A percentile compares a stretch with the other conserved stretches of the same genome.
phyloP scores from a whole-genome alignment of 2,329 filamentous ascomycete species.

The Fusarium newnesense region DNA sequence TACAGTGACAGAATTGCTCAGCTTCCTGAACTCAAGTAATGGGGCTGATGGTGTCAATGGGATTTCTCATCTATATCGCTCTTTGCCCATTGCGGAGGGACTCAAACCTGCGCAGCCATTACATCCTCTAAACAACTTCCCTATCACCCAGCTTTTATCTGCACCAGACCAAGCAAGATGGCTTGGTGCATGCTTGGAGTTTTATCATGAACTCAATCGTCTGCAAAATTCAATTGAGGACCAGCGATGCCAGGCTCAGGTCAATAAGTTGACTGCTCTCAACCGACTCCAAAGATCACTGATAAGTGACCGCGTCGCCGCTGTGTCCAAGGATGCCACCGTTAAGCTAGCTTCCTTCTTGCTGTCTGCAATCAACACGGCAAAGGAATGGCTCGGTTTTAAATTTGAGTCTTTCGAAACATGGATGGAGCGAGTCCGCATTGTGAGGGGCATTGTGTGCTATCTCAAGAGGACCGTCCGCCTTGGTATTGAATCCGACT shows the following conservation, averaged over 20 bases:
- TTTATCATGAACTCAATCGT: slow-evolving; percentile 56
- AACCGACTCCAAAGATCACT: slow-evolving; percentile 71
- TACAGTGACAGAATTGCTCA: slow-evolving; percentile 40
- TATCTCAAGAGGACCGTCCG: slow-evolving; percentile 66
- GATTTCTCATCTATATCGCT: slow-evolving; percentile 51
- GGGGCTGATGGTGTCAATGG: slow-evolving; percentile 46
- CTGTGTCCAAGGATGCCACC: slow-evolving; percentile 70
- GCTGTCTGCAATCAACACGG: slow-evolving; percentile 51
- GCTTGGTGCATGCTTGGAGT: slow-evolving; percentile 64
- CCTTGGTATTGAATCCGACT: slow-evolving; percentile 57
- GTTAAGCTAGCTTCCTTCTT: slow-evolving; percentile 64
- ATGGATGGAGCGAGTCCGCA: slow-evolving; percentile 49
- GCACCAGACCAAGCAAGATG: slow-evolving; percentile 53
- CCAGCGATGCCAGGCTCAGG: slow-evolving; percentile 55
- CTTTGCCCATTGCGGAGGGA: slow-evolving; percentile 41
- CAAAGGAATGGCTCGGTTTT: slow-evolving; percentile 57
- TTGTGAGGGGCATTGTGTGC: slow-evolving; percentile 56
- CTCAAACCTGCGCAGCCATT: slow-evolving; percentile 57
- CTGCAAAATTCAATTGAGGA: slow-evolving; percentile 55
- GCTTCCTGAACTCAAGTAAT: slow-evolving; percentile 48
- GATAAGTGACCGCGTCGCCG: slow-evolving; percentile 63
- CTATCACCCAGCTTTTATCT: slow-evolving; percentile 59
- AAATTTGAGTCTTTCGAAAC: slow-evolving; percentile 40
- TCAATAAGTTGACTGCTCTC: slow-evolving; percentile 62
- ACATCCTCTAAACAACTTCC: slow-evolving; percentile 68